Base-by-base conservation (phyloP, 305 asterid genomes). In the Fraxinus sp. region DNA sequence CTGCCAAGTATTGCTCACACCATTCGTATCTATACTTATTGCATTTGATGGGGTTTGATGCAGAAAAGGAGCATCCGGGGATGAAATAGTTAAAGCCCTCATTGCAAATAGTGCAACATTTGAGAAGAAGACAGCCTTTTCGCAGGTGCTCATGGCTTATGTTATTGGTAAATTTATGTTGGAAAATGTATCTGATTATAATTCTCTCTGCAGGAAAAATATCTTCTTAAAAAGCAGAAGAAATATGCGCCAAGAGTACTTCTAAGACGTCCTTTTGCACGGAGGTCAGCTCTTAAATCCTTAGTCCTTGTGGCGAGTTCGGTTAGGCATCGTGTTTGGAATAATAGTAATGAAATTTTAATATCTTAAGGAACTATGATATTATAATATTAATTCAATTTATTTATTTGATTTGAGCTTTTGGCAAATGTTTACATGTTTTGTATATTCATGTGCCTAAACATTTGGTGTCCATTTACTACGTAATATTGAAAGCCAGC, bases 161-260 rank as follows among this genome's bases (percentile, higher is more conserved):
- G 44, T 46, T 80, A 26, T 32, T 14, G 3, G 52, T 70, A 41
- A 13, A 36, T 39, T 9, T 78, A 20, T 46, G 32, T 75, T 76
- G 77, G 71, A 82, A 81, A 77, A 18, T 66, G 36, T 74, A 80
- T 39, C 84, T 86, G 76, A 86, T 78, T 76, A 62, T 41, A 66
- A 78, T 52, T 66, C 74, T 79, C 79, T 83, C 72, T 85, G 82
- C 95, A 95, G 99, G 99, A 94, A 83, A 95, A 95, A 81, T 95
- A 94, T 78, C 91, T 93, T 79, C 89, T 94, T 24, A 95, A 95
- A 89, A 95, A 94, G 88, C 99, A 92, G 91, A 95, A 95, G 89
- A 95, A 94, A 89, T 92, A 95, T 86, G 97, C 97, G 22, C 99
- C 99, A 28, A 90, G 89, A 86, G 96, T 95, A 81, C 94, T 94